These are phyloP conservation scores for Claviceps pazoutovae DNA, from an alignment of 2,329 filamentous ascomycete species.

Conservation along the genomic window DNA sequence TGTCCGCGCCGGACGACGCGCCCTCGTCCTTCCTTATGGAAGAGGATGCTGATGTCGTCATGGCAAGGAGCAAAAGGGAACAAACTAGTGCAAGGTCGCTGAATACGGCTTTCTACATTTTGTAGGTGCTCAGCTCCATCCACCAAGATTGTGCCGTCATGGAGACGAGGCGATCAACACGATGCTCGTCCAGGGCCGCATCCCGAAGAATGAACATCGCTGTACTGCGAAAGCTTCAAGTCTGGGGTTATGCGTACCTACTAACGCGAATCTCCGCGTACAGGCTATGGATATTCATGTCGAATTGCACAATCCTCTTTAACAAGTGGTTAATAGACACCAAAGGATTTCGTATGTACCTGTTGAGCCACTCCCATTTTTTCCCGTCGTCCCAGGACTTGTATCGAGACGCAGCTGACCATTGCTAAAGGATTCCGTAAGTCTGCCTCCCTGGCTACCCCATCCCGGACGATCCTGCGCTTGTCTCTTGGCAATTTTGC, in stretches of 20 bases:
- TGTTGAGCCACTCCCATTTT: not conserved
- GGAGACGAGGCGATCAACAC: not conserved
- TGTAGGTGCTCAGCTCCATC: slow-evolving; percentile 11
- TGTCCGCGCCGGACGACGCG: slow-evolving; percentile 1
- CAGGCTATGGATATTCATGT: slow-evolving; percentile 69
- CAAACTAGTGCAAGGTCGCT: slow-evolving; percentile 8
- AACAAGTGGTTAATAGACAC: slow-evolving; percentile 76
- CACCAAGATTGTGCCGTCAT: not conserved
- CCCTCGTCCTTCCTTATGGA: slow-evolving; percentile 3
- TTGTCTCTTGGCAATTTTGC: not conserved
- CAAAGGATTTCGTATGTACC: slow-evolving; percentile 13
- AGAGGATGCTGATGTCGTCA: slow-evolving; percentile 13
- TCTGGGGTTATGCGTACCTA: not conserved
- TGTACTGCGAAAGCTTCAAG: not conserved
- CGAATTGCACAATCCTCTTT: slow-evolving; percentile 75
- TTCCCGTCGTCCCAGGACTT: not conserved
- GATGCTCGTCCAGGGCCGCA: not conserved
- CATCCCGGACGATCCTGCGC: not conserved
- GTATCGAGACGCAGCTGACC: not conserved
- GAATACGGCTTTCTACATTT: slow-evolving; percentile 21
- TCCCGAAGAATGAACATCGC: too few species aligned
- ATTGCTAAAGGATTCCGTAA: not conserved
- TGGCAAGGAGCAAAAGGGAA: slow-evolving; percentile 7
- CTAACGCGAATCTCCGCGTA: not conserved
- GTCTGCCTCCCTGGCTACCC: not conserved